Evolutionary conservation across 75 land plant species (phyloP).

Genomic region (Azolla pinnata): DNA sequence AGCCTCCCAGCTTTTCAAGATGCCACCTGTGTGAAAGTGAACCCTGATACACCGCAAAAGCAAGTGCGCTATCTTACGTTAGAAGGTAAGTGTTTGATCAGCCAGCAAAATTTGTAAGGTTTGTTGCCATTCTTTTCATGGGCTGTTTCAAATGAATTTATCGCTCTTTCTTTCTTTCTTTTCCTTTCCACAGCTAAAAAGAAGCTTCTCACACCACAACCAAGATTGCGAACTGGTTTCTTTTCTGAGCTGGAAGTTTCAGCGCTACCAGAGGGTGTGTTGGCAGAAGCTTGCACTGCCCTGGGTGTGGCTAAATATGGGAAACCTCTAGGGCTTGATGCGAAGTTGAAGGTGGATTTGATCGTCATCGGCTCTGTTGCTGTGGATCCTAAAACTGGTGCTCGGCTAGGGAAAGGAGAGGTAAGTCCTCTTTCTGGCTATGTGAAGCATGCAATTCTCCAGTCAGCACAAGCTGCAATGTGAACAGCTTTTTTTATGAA

Average conservation of each 20-base stretch:
- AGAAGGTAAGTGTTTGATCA: slow-evolving; percentile 36
- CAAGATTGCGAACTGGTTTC: slow-evolving; percentile 81
- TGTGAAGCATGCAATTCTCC: no score
- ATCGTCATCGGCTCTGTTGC: slow-evolving; percentile 96
- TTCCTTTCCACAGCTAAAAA: slow-evolving; percentile 40
- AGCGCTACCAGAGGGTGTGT: slow-evolving; percentile 25
- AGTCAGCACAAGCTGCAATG: no score
- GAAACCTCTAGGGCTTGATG: slow-evolving; percentile 67
- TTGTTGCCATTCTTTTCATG: no score
- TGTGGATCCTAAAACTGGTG: slow-evolving; percentile 89
- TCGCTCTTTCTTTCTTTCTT: no score
- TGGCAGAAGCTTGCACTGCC: slow-evolving; percentile 76
- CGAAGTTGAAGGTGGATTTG: slow-evolving; percentile 74
- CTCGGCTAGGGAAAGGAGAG: slow-evolving; percentile 96
- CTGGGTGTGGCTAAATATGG: slow-evolving; percentile 82
- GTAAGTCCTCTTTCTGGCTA: slow-evolving; percentile 24
- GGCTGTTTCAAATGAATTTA: no score
- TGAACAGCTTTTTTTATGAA: no score
- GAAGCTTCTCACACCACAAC: slow-evolving; percentile 80
- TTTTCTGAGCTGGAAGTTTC: slow-evolving; percentile 63
- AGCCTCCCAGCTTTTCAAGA: slow-evolving; percentile 43
- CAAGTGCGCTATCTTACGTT: slow-evolving; percentile 79
- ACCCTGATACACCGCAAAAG: slow-evolving; percentile 93
- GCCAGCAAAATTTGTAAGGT: no score
- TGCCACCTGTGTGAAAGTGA: slow-evolving; percentile 82